phyloP scores from a whole-genome alignment of 2,329 filamentous ascomycete genomes.

The Coniochaeta sp. region DNA sequence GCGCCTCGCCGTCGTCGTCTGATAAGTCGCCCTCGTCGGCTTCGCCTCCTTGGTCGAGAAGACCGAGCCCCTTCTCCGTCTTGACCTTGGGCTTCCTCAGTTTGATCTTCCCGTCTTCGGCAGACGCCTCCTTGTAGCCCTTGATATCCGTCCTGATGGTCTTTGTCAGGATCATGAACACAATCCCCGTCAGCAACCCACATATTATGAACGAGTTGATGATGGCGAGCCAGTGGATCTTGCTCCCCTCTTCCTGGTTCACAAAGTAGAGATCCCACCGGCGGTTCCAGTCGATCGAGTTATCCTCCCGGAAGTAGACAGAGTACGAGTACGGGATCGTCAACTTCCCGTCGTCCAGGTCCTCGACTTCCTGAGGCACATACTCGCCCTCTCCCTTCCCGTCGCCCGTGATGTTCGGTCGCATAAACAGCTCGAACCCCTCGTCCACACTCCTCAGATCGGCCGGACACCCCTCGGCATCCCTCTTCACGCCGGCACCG shows the following conservation, averaged over 20 bases:
- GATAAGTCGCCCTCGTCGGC: conserved; percentile 47
- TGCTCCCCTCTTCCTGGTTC: conserved; percentile 73
- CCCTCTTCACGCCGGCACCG: conserved; percentile 49
- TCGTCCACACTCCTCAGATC: conserved; percentile 56
- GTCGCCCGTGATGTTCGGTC: conserved; percentile 51
- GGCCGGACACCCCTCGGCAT: conserved; percentile 58
- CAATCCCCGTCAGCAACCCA: conserved; percentile 67
- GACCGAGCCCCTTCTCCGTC: conserved; percentile 46
- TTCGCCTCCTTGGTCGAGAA: conserved; percentile 52
- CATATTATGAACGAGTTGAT: conserved; percentile 82
- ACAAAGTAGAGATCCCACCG: conserved; percentile 89
- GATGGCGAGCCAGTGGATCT: conserved; percentile 84
- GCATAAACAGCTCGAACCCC: conserved; percentile 62
- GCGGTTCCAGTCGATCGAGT: conserved; percentile 71
- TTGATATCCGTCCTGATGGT: conserved; percentile 76
- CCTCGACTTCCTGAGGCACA: conserved; percentile 44
- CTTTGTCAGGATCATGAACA: conserved; percentile 72
- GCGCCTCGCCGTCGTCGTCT: conserved; percentile 58
- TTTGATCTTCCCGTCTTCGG: conserved; percentile 60
- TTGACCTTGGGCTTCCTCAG: conserved; percentile 37
- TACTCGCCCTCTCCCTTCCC: conserved; percentile 48
- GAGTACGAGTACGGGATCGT: conserved; percentile 83
- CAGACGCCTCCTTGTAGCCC: conserved; percentile 56
- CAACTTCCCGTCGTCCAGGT: conserved; percentile 32
- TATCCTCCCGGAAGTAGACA: conserved; percentile 81